phyloP scores from a whole-genome alignment of 2,329 filamentous ascomycete genomes.

The Diaporthe destruens region DNA sequence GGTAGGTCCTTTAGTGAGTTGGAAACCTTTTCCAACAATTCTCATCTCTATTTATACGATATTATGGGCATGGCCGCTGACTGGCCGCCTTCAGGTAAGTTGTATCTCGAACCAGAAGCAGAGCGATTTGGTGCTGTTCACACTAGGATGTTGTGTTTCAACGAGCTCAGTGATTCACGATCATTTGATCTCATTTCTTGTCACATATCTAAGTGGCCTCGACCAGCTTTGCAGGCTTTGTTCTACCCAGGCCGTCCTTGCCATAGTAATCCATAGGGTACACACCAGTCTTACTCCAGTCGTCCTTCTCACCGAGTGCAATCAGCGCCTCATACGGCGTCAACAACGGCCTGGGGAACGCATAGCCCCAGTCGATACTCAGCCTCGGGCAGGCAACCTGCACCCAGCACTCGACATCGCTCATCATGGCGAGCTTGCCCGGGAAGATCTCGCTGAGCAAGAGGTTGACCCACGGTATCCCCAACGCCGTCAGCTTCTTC shows the following conservation, averaged over 20 bases:
- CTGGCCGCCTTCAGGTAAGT: too few relatives aligned
- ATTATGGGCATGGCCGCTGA: neutral
- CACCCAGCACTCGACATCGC: constrained; percentile 96
- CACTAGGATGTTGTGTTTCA: too few relatives aligned
- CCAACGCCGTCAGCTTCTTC: constrained; percentile 75
- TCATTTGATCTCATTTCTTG: neutral
- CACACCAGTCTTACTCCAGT: constrained; percentile 75
- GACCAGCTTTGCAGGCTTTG: constrained; percentile 59
- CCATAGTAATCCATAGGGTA: constrained; percentile 99
- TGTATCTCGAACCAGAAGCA: neutral
- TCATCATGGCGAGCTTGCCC: constrained; percentile 92
- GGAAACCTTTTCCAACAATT: too few relatives aligned
- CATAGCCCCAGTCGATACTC: constrained; percentile 99
- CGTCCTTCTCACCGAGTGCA: constrained; percentile 82
- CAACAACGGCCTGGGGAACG: constrained; percentile 87
- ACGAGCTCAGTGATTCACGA: neutral
- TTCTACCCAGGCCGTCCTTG: constrained; percentile 88
- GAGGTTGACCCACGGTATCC: constrained; percentile 86
- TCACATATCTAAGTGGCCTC: constrained; percentile 33
- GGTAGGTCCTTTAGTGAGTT: too few relatives aligned
- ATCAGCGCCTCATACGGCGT: constrained; percentile 97
- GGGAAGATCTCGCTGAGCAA: constrained; percentile 96
- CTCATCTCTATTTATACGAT: neutral
- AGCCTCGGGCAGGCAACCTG: constrained; percentile 96
- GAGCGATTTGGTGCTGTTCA: neutral